Evolutionary conservation across 306 rosid genomes (phyloP), one percentile per base, ranked within the genome.

Genomic region (Pachyrhizus erosus): DNA sequence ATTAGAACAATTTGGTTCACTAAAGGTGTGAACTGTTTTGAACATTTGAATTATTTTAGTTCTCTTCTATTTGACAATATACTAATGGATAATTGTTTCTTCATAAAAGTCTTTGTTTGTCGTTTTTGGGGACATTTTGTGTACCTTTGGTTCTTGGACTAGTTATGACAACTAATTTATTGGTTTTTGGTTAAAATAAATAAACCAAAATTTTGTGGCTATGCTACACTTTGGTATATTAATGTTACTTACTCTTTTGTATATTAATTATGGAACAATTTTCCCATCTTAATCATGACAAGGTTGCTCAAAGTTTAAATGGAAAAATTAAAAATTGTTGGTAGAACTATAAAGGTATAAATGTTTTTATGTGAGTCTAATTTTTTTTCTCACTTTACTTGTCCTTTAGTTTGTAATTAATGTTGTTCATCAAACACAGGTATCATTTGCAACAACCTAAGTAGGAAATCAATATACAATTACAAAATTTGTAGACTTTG

Each of bases 281-380:
- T 90, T 87, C 97, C 70, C 92, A 94, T 76, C 91, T 94, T 62
- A 97, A 94, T 84, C 94, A 93, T 87, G 93, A 97, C n/a, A 94
- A 93, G 85, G 95, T 97, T 61, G 98, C 98, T 76, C 97, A 90
- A 87, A 90, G 95, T 90, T 90, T 94, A 89, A 94, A 94, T 81
- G 98, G 98, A n/a, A 62, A 93, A 91, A 81, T 84, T 94, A 86
- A 97, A 94, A 73, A 90, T 94, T 84, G 98, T 97, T 79, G 97
- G 97, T 62, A 91, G 98, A 81, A 90, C 87, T 61, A 90, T 94
- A 78, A 94, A 94, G 97, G 98, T 94, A 77, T 61, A 24, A 8
- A 68, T 78, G 14, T 70, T n/a, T 73, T 14, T 78, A 27, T 73
- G 20, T 33, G 26, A 72, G 45, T 75, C 26, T 69, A 3, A 72